A percentile compares a stretch with the other conserved stretches of the same genome.
Conservation (phyloP, 1,284 basidiomycete species). For the Paramarasmius palmivorus region DNA sequence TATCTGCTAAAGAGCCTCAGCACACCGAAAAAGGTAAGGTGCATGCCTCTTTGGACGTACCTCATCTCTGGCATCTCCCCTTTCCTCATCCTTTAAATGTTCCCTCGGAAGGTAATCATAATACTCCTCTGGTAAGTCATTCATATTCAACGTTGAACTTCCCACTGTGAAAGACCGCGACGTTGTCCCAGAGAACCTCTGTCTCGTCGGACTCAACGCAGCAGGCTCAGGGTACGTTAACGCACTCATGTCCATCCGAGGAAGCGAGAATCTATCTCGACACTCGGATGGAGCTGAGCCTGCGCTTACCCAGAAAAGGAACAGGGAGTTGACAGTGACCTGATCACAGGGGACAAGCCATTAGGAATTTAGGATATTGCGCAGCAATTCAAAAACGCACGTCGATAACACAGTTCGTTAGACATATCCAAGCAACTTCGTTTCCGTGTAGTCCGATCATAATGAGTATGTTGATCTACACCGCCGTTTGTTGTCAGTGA, state of each 20-base stretch:
- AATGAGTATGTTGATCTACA: slow-evolving; percentile 11
- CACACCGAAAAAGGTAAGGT: too few species aligned
- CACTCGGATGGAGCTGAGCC: not conserved
- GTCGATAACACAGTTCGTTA: slow-evolving; percentile 13
- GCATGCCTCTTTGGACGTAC: too few species aligned
- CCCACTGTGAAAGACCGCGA: too few species aligned
- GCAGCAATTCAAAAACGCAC: too few species aligned
- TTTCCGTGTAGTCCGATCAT: slow-evolving; percentile 7
- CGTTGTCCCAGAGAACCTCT: too few species aligned
- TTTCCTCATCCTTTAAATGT: too few species aligned
- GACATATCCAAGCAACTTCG: slow-evolving; percentile 12
- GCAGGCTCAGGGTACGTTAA: not conserved
- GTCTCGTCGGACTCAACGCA: not conserved
- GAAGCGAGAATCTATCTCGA: not conserved
- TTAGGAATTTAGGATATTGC: too few species aligned
- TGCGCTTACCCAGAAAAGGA: not conserved
- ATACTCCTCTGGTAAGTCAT: too few species aligned
- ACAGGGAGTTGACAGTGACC: not conserved
- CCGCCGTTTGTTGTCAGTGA: not conserved
- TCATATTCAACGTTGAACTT: too few species aligned
- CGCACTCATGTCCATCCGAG: not conserved
- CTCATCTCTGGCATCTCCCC: too few species aligned
- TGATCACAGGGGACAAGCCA: not conserved
- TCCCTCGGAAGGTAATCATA: too few species aligned
- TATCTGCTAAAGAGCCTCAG: too few species aligned